Percentiles rank a stretch among this genome's conserved stretches.
Conservation (phyloP, 176 grass and related monocot species). For the Thinopyrum elongatum region DNA sequence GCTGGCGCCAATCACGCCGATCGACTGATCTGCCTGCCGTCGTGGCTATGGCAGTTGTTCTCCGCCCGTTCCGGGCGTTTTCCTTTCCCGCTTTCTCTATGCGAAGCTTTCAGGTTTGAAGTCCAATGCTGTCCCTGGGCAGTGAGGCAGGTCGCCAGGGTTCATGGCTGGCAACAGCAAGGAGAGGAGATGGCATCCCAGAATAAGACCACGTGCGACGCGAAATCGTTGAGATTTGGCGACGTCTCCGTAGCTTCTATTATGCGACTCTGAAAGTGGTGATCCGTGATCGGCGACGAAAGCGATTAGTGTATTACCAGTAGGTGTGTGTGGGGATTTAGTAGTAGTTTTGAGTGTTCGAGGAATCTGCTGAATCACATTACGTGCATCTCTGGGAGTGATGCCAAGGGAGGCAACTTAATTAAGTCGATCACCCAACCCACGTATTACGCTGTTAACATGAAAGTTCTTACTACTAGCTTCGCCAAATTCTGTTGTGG, state of each 20-base stretch:
- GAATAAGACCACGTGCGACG: neutral
- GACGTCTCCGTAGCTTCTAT: neutral
- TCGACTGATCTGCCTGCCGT: neutral
- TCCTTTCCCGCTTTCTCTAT: neutral
- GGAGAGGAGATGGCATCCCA: neutral
- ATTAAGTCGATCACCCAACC: neutral
- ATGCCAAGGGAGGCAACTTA: neutral
- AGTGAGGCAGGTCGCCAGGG: neutral
- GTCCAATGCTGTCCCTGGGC: neutral
- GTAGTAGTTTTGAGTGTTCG: neutral
- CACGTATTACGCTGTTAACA: neutral
- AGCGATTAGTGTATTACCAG: neutral
- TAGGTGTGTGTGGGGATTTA: neutral
- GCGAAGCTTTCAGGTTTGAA: neutral
- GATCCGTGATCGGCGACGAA: neutral
- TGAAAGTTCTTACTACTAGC: too few species aligned
- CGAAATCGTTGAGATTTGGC: neutral
- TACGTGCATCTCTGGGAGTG: neutral
- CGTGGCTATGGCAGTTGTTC: neutral
- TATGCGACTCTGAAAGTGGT: neutral
- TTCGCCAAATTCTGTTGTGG: too few species aligned
- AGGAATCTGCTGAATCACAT: constrained; percentile 1
- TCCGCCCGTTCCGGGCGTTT: neutral
- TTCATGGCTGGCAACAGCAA: neutral
- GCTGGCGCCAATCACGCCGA: constrained; percentile 33